Evolutionary conservation across 805 yeast species (phyloP), one percentile per base, ranked within the genome.

Genomic region (Torulaspora maleeae): DNA sequence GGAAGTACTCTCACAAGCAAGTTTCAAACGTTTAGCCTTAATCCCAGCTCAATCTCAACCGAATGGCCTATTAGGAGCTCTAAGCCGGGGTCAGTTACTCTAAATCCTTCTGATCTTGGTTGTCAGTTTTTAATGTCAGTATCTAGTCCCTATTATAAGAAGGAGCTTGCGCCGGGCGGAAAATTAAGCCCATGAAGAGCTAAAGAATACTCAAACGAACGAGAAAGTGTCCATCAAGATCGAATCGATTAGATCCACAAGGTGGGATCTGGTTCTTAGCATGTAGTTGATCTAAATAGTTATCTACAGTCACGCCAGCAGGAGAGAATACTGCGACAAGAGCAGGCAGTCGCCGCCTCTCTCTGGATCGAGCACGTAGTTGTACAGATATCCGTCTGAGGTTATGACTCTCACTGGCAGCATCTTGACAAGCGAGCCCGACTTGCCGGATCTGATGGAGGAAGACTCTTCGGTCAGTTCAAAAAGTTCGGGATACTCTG

Each of bases 291-390:
- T 16, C 6, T 38, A 28, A 6, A 32, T 11, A 32, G 12, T 33
- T 27, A 10, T 16, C 11, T 33, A 27, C 12, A 27, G 19, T 44
- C 48, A 55, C 20, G 51, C 52, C 35, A 46, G 40, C 27, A 55
- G 33, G 6, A 84, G 68, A 5, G 83, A 75, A 58, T 80, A 83
- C 58, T 87, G 95, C 49, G 82, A 79, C 44, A 86, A 69, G 49
- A 88, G 69, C 32, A 83, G 78, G 66, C 98, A 91, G 60, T 90
- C 96, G 2, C 99, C 99, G 1, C 98, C 98, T 43, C 90, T 68
- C 49, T 83, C 95, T 0, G 93, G 82, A 50, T 88, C 93, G 27
- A 91, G 68, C 2, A 83, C 83, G 63, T 87, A 91, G 41, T 84
- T 86, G 56, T 83, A 84, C 53, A 86, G 83, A 53, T 76, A 78